Percentiles rank a stretch among this genome's conserved stretches.
These are phyloP conservation scores for Yamadazyma trypodendri DNA, from an alignment of 1,139 yeast species.

Conservation along the genomic window DNA sequence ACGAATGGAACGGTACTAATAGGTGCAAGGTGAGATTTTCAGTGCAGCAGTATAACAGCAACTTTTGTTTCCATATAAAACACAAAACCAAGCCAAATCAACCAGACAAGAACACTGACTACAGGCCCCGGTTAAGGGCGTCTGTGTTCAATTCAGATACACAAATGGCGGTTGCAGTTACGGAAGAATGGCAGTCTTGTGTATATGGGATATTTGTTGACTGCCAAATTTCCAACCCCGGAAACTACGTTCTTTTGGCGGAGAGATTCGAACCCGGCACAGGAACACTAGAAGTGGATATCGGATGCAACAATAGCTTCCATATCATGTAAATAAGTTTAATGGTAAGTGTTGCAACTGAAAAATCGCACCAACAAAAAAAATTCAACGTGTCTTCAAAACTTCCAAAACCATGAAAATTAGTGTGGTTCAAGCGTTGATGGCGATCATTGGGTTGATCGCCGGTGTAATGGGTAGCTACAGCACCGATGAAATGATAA, in stretches of 20 bases:
- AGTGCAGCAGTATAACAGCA: constrained; percentile 20
- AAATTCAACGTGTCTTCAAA: neutral
- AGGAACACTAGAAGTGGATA: constrained; percentile 36
- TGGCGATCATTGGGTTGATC: constrained; percentile 15
- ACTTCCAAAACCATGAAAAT: constrained; percentile 32
- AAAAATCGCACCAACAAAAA: neutral
- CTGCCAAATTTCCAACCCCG: constrained; percentile 24
- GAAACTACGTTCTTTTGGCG: constrained; percentile 37
- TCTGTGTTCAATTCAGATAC: constrained; percentile 38
- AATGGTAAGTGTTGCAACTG: neutral
- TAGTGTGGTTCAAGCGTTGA: constrained; percentile 12
- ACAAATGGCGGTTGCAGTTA: constrained; percentile 29
- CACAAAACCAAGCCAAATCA: constrained; percentile 18
- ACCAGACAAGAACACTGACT: constrained; percentile 24
- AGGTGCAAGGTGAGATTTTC: constrained; percentile 33
- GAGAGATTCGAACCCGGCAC: constrained; percentile 51
- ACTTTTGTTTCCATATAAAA: constrained; percentile 26
- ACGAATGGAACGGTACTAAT: constrained; percentile 40
- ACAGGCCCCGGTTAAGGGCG: constrained; percentile 43
- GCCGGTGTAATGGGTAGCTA: constrained; percentile 27
- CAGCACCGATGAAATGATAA: constrained; percentile 26
- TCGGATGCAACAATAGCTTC: constrained; percentile 24
- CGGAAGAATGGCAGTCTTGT: constrained; percentile 42
- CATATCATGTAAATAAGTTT: neutral
- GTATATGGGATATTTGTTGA: constrained; percentile 47